Evolutionary conservation across 352 stramenopile species (phyloP), one percentile per base, ranked within the genome.

Genomic region (Peronospora destructor): DNA sequence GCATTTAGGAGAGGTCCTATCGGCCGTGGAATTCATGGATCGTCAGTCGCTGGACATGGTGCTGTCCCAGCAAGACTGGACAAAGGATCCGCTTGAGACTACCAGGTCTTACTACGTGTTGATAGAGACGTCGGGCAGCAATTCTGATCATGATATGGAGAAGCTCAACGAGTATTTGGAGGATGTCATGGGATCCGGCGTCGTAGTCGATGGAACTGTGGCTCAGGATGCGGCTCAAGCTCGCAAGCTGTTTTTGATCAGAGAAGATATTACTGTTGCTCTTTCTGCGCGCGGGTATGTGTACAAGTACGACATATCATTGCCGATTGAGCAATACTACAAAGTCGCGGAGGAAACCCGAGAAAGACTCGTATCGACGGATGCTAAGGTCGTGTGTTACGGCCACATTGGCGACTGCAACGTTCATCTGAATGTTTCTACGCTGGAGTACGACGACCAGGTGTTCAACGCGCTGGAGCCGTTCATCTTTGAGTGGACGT

Each of bases 231-330:
- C 87, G 9, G 73, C 75, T 16, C 89, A 98, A 62, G 78, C 88
- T 2, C 57, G 75, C 0, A 91, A 92, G 46, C 83, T 98, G 49
- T 99, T 97, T 81, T 79, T 74, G 34, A 83, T 99, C 32, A 85
- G 95, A 26, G 96, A 99, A 67, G 85, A 91, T 35, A 93, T 97
- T 45, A 90, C 95, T 30, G 72, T 97, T 14, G 77, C 88, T 11
- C 75, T 97, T 19, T 84, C 69, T 43, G 56, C 60, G 34, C 69
- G 61, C 17, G 96, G 95, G 17, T 96, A 92, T 59, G 87, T 96
- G 38, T 98, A 98, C 73, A 99, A 99, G 76, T 99, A 98, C 70
- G 96, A 99, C 64, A 64, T 99, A 9, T 97, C 85, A 11, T 58
- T 99, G 16, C 87, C 92, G 0, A 87, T 97, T 23, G 49, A 71